Conservation (phyloP, 2,329 filamentous ascomycete species). For the Fusarium anguioides region DNA sequence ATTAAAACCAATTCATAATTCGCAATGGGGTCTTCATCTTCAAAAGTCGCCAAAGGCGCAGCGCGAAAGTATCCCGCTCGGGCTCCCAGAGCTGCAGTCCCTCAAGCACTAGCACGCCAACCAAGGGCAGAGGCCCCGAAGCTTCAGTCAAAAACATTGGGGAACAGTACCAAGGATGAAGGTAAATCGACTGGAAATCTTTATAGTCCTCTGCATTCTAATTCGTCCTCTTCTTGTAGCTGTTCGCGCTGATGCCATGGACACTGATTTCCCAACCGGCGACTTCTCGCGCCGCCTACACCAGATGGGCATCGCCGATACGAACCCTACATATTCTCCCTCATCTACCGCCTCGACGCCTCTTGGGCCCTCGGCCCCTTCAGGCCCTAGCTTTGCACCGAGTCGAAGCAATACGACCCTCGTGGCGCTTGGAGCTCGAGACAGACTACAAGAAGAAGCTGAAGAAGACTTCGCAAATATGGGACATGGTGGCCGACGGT, state of each 20-base stretch:
- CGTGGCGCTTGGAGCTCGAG: conserved; percentile 61
- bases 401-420: conserved; percentile 58
- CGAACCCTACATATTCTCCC: conserved; percentile 64
- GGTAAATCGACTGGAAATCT: conserved; percentile 17
- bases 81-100: conserved; percentile 43
- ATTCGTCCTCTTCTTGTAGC: conserved; percentile 48
- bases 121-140: conserved; percentile 27
- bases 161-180: conserved; percentile 34
- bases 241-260: conserved; percentile 53
- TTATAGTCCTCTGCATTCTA: not conserved
- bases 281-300: conserved; percentile 63
- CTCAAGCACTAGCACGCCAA: conserved; percentile 33
- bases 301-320: conserved; percentile 65
- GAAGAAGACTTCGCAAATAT: conserved; percentile 57
- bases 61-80: conserved; percentile 59
- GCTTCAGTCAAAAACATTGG: conserved; percentile 14
- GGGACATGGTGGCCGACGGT: conserved; percentile 55
- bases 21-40: conserved; percentile 58
- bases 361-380: conserved; percentile 34
- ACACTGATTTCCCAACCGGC: conserved; percentile 56
- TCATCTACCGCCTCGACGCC: conserved; percentile 58
- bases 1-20: not conserved
- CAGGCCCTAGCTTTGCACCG: conserved; percentile 47
- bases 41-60: conserved; percentile 56
- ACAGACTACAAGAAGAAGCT: conserved; percentile 56